phyloP scores from a whole-genome alignment of 1,139 yeast genomes.

The Meyerozyma guilliermondii region DNA sequence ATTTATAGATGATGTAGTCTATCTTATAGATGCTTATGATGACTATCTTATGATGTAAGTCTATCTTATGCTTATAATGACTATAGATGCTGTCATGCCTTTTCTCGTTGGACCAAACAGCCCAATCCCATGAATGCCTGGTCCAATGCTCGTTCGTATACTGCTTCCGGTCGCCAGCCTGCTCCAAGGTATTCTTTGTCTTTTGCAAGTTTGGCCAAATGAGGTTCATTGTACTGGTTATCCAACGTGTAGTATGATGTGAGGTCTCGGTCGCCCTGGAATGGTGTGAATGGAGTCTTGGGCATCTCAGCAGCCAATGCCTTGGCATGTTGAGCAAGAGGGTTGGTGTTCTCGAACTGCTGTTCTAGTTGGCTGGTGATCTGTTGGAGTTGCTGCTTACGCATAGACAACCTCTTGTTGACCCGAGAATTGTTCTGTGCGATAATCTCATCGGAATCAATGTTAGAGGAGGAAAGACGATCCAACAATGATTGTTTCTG shows the following conservation, averaged over 20 bases:
- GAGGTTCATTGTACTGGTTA: conserved; percentile 45
- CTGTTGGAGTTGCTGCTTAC: conserved; percentile 64
- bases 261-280: conserved; percentile 78
- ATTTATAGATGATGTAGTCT: neutral
- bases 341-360: conserved; percentile 25
- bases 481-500: conserved; percentile 68
- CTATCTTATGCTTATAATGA: too few species aligned
- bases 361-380: conserved; percentile 49
- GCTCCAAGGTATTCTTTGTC: conserved; percentile 76
- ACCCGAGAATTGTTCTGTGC: conserved; percentile 28
- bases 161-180: conserved; percentile 71
- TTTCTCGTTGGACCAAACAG: conserved; percentile 70
- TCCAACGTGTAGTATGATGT: conserved; percentile 30
- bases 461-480: conserved; percentile 50
- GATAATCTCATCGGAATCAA: conserved; percentile 50
- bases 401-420: conserved; percentile 57
- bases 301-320: conserved; percentile 16
- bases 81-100: conserved; percentile 17
- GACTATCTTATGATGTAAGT: too few species aligned
- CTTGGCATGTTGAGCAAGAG: conserved; percentile 18
- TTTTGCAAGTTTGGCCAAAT: conserved; percentile 48
- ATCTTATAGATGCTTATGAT: too few species aligned
- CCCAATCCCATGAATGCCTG: conserved; percentile 90
- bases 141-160: conserved; percentile 72
- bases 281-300: conserved; percentile 82